Evolutionary conservation across 352 stramenopile genomes (phyloP).

Genomic region (Peronospora belbahrii): DNA sequence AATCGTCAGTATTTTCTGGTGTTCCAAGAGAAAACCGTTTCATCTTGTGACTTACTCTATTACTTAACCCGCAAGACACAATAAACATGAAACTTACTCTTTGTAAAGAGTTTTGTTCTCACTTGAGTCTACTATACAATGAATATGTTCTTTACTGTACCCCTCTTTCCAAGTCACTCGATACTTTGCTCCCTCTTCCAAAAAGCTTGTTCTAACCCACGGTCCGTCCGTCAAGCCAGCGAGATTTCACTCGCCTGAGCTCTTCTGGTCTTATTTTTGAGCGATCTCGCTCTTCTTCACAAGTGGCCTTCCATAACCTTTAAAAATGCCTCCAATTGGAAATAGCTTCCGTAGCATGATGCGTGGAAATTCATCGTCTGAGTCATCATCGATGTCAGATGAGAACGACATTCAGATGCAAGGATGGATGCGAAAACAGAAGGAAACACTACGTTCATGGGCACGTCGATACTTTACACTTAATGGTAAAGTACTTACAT

Average conservation of each 20-base stretch:
- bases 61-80: neutral
- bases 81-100: neutral
- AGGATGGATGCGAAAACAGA: constrained; percentile 82
- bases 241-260: neutral
- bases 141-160: constrained; percentile 9
- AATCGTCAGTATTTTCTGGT: too few relatives aligned
- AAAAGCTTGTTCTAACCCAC: neutral
- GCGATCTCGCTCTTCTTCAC: constrained; percentile 1
- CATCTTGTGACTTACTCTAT: too few relatives aligned
- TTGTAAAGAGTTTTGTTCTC: neutral
- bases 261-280: constrained; percentile 16
- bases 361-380: constrained; percentile 50
- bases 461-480: constrained; percentile 66
- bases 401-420: constrained; percentile 75
- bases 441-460: constrained; percentile 67
- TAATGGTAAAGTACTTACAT: constrained; percentile 59
- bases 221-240: constrained; percentile 16
- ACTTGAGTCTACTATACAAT: neutral
- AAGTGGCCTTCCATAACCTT: neutral
- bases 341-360: constrained; percentile 56
- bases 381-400: constrained; percentile 46
- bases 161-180: neutral
- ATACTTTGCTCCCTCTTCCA: constrained; percentile 21
- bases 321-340: constrained; percentile 43
- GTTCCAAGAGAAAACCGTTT: too few relatives aligned